Conservation (phyloP, 129 eudicot species). For the Glebionis coronaria region DNA sequence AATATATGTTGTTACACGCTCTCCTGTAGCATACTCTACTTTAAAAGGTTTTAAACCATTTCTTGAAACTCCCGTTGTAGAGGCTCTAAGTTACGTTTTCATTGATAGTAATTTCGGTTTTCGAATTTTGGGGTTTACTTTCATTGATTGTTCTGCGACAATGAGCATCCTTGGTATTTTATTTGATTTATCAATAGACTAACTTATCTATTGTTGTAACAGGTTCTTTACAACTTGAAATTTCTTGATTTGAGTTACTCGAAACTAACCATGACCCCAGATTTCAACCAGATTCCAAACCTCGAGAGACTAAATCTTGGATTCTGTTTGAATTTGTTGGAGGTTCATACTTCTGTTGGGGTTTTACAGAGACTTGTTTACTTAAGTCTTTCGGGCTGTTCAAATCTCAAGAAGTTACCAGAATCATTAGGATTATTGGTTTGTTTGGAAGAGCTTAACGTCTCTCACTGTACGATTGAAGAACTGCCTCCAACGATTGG, state of each 20-base stretch:
- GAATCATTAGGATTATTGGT: constrained; percentile 17
- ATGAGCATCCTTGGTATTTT: too few species aligned
- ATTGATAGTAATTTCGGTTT: too few species aligned
- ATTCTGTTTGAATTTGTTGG: constrained; percentile 17
- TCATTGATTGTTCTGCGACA: too few species aligned
- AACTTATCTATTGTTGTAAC: neutral
- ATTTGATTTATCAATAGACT: neutral
- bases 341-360: constrained; percentile 26
- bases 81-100: too few species aligned
- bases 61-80: too few species aligned
- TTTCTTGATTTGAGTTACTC: constrained; percentile 24
- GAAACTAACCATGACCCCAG: constrained; percentile 16
- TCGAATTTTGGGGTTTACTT: too few species aligned
- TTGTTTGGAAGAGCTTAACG: constrained; percentile 10
- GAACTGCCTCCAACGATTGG: constrained; percentile 16
- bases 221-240: constrained; percentile 26
- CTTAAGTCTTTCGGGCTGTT: too few species aligned
- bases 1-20: neutral
- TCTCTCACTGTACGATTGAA: constrained; percentile 24
- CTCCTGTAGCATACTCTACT: too few species aligned
- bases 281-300: constrained; percentile 23
- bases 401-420: neutral
- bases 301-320: constrained; percentile 27
- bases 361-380: constrained; percentile 9
- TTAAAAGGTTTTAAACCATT: too few species aligned